Base-by-base conservation (phyloP, 2,329 filamentous ascomycete genomes). In the Curvularia hawaiiensis region DNA sequence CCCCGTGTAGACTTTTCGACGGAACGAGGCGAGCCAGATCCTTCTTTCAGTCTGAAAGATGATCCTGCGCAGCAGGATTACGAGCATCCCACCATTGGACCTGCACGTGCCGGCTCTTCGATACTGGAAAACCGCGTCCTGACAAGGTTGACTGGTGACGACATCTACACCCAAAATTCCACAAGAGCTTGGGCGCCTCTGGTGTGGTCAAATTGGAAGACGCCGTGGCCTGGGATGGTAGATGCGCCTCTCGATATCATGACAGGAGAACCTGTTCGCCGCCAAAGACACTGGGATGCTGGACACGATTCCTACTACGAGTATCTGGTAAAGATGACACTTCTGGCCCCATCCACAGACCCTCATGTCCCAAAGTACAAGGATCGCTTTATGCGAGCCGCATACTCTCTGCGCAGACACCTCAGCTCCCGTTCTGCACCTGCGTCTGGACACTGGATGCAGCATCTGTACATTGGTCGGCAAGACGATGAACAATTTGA, bases 281-380 rank as follows among this genome's bases (percentile, higher is more conserved):
- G 70, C 2, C 67, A 77, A 46, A 68, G 75, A 39, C 77, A 78
- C 51, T 80, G 79, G 77, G 79, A 80, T 41, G 75, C 69, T 5
- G 77, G 77, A 1, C 78, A 80, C 59, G 78, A 79, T 59, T 78
- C 75, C 41, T 80, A 78, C 62, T 77, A 78, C 54, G 74, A 80
- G 60, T 77, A 78, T 46, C 68, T 79, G 1, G 63, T 79, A 60
- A 79, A 79, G 60, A 74, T 77, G 4, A 73, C 73, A 2, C 59
- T 79, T 14, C 63, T 79, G 4, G 67, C 73, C n/a, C 75, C 75
- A 0, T 67, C 65, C 3, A 60, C 67, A 18, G 77, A 79, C 50
- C 73, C 69, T 11, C 68, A 78, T 38, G 47, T 76, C 2, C 44
- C 52, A 1, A 60, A 55, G 20, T 79, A 79, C 64, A 70, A 67